Conservation (phyloP, 495 filamentous ascomycete species). For the Penicillium goetzii region DNA sequence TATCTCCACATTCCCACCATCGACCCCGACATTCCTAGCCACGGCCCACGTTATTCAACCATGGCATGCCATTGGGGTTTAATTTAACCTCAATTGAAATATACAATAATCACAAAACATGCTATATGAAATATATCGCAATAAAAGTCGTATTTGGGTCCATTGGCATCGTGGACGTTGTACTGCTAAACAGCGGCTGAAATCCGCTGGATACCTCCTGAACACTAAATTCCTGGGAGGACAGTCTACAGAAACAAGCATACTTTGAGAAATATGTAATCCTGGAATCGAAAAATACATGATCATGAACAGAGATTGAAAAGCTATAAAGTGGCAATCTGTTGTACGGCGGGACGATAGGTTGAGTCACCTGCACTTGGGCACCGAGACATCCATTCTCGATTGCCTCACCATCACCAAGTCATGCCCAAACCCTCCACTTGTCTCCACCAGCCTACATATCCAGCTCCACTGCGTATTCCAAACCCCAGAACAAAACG, state of each 20-base stretch:
- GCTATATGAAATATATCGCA: not conserved
- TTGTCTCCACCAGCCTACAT: not conserved
- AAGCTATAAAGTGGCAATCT: not conserved
- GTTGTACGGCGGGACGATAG: not conserved
- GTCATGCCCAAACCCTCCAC: not conserved
- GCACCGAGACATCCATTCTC: not conserved
- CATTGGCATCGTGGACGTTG: not conserved
- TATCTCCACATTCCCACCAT: not conserved
- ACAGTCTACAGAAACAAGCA: too few species aligned
- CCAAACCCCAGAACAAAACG: not conserved
- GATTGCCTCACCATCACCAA: not conserved
- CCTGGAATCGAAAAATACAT: too few species aligned
- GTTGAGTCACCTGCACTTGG: not conserved
- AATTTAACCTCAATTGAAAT: not conserved
- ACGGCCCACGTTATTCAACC: not conserved
- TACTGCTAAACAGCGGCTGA: not conserved
- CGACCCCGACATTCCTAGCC: not conserved
- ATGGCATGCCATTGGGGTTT: conserved; percentile 1
- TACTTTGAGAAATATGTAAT: too few species aligned
- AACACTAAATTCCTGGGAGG: too few species aligned
- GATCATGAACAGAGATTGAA: too few species aligned
- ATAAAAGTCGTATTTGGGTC: not conserved
- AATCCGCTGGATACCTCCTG: too few species aligned
- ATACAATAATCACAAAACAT: not conserved
- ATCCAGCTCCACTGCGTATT: not conserved